Evolutionary conservation across 2,329 filamentous ascomycete genomes (phyloP), one percentile per base, ranked within the genome.

Genomic region (Pleoardoris graminearum): DNA sequence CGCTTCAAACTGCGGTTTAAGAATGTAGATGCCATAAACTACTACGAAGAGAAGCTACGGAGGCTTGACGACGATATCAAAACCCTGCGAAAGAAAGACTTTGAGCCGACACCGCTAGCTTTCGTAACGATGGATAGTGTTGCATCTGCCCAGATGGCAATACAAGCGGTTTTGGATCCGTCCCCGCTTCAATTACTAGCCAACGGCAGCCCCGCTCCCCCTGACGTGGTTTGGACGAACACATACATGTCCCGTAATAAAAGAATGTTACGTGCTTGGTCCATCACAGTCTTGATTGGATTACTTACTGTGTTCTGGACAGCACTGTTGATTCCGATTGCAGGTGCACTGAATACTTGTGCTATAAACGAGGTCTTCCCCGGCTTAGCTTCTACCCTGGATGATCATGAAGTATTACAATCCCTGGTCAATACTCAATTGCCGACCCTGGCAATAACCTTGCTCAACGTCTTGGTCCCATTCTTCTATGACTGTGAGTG

Each of bases 121-220:
- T 97, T 99, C 72, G 90, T 99, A 33, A 97, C 94, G 0, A 95
- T 99, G 91, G 90, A 97, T 76, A 94, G 91, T 3, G 94, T 96
- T 44, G 90, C 92, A 12, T 88, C 92, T 17, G 85, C 83, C 58
- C 94, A 99, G 76, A 96, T 97, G 91, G 90, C 92, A 21, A 90
- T 96, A 37, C 94, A 99, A 74, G 92, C 94, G 3, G 87, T 96
- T 10, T 85, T 99, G 48, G 93, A 97, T 67, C 91, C 94, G 3
- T 87, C 89, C 10, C 94, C 95, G 0, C 87, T 92, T 52, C 88
- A 89, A 54, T 81, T 99, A 5, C 79, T 96, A 48, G 92, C 93
- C 7, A 92, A 91, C 54, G 82, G 89, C 23, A 92, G 93, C 2
- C 94, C 94, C 0, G 86, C 93, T 1, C 94, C 94, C 0, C 86